Conservation (phyloP, 176 grass and related monocot genomes). For the Lolium rigidum region DNA sequence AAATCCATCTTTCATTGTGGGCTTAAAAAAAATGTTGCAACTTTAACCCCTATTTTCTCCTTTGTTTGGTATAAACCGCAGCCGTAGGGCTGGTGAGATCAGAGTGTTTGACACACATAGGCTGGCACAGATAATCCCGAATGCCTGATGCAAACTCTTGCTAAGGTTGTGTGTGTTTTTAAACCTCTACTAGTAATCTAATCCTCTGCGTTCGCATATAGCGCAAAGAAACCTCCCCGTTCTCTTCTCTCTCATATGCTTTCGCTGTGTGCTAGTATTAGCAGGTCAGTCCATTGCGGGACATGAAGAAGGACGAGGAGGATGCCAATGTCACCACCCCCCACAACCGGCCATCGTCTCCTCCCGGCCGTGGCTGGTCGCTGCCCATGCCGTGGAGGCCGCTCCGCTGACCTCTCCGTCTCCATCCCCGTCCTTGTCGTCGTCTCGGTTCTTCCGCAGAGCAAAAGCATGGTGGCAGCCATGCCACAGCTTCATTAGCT, state of each 20-base stretch:
- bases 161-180: slow-evolving; percentile 47
- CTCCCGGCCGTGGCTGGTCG: not conserved
- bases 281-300: not conserved
- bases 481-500: slow-evolving; percentile 34
- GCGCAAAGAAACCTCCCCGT: slow-evolving; percentile 37
- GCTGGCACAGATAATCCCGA: slow-evolving; percentile 43
- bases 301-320: slow-evolving; percentile 51
- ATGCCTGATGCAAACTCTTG: not conserved
- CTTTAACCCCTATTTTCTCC: not conserved
- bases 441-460: slow-evolving; percentile 45
- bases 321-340: slow-evolving; percentile 42
- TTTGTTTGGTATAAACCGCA: not conserved
- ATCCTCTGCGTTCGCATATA: slow-evolving; percentile 39
- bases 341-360: slow-evolving; percentile 26
- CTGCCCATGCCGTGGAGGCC: slow-evolving; percentile 7
- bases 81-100: not conserved
- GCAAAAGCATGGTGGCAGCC: slow-evolving; percentile 44
- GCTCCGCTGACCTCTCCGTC: slow-evolving; percentile 44
- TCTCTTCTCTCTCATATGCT: slow-evolving; percentile 9
- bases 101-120: not conserved
- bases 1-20: not conserved
- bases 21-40: not conserved
- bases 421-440: slow-evolving; percentile 1
- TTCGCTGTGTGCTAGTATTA: slow-evolving; percentile 30
- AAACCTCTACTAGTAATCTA: slow-evolving; percentile 56